A percentile compares a stretch with the other conserved stretches of the same genome.
Evolutionary conservation across 495 filamentous ascomycete genomes (phyloP).

Genomic region (Cryomyces antarcticus): DNA sequence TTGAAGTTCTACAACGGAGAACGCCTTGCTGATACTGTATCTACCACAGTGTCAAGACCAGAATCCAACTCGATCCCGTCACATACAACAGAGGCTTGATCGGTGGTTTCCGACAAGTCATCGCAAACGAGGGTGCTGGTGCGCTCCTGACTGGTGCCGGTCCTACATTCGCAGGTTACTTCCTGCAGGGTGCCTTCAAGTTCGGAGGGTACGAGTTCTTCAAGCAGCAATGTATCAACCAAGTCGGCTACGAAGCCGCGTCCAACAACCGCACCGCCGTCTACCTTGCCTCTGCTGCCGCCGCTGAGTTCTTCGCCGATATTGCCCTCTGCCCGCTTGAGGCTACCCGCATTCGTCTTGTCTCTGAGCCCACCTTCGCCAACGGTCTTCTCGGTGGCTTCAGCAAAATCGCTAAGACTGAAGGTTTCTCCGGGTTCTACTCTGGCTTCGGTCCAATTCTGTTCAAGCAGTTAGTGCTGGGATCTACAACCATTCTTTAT

Average conservation of each 20-base stretch:
- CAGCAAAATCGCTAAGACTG: slow-evolving; percentile 20
- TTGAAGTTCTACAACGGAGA: no score
- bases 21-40: no score
- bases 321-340: slow-evolving; percentile 24
- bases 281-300: slow-evolving; percentile 22
- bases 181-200: slow-evolving; percentile 27
- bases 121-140: slow-evolving; percentile 20
- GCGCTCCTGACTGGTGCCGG: slow-evolving; percentile 22
- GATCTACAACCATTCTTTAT: neutral
- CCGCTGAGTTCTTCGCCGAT: slow-evolving; percentile 25
- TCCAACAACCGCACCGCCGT: slow-evolving; percentile 23
- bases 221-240: slow-evolving; percentile 24
- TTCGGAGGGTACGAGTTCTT: slow-evolving; percentile 28
- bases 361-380: slow-evolving; percentile 22
- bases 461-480: slow-evolving; percentile 40
- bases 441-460: slow-evolving; percentile 24
- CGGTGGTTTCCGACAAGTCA: slow-evolving; percentile 23
- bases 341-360: slow-evolving; percentile 22
- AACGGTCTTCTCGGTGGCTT: slow-evolving; percentile 21
- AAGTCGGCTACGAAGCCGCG: slow-evolving; percentile 22
- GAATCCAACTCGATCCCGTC: slow-evolving; percentile 24
- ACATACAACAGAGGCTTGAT: slow-evolving; percentile 25
- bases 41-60: slow-evolving; percentile 19
- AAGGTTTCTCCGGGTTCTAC: slow-evolving; percentile 25
- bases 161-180: slow-evolving; percentile 24